Conservation (phyloP, 495 filamentous ascomycete species). For the Podospora sp. region DNA sequence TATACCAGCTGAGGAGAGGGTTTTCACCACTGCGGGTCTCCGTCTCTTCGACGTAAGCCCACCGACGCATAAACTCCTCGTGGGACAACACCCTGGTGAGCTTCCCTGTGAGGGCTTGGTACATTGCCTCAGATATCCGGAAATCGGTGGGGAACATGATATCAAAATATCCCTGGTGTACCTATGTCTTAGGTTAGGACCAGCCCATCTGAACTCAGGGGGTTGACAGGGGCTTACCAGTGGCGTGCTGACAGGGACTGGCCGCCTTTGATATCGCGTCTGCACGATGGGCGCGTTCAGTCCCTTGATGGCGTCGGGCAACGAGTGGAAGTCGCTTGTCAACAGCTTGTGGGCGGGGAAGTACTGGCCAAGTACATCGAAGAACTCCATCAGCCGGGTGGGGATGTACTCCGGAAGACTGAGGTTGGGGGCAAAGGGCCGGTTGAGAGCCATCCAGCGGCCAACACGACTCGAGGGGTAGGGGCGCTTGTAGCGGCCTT, state of each 20-base stretch:
- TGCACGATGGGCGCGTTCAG: constrained; percentile 94
- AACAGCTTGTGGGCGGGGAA: constrained; percentile 89
- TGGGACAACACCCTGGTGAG: constrained; percentile 81
- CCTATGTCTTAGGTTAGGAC: constrained; percentile 51
- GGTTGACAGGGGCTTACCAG: constrained; percentile 61
- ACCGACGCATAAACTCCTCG: constrained; percentile 84
- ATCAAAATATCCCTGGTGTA: constrained; percentile 98
- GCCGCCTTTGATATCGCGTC: constrained; percentile 82
- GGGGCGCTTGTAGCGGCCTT: constrained; percentile 49
- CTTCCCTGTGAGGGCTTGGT: constrained; percentile 88
- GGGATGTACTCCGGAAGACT: constrained; percentile 89
- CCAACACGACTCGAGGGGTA: constrained; percentile 61
- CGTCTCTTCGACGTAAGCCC: constrained; percentile 90
- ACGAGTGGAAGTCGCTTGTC: constrained; percentile 84
- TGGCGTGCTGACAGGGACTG: constrained; percentile 86
- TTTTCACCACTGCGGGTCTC: constrained; percentile 89
- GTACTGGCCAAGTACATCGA: constrained; percentile 78
- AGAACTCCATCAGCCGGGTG: constrained; percentile 93
- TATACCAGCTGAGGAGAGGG: constrained; percentile 89
- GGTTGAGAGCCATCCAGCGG: constrained; percentile 57
- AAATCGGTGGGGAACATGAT: constrained; percentile 99
- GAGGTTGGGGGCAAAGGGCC: constrained; percentile 74
- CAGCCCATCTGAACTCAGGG: not conserved
- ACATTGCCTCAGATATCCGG: constrained; percentile 80
- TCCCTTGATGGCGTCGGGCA: constrained; percentile 80